Conservation (phyloP, 2,329 filamentous ascomycete species). For the Colletotrichum theobromicola region DNA sequence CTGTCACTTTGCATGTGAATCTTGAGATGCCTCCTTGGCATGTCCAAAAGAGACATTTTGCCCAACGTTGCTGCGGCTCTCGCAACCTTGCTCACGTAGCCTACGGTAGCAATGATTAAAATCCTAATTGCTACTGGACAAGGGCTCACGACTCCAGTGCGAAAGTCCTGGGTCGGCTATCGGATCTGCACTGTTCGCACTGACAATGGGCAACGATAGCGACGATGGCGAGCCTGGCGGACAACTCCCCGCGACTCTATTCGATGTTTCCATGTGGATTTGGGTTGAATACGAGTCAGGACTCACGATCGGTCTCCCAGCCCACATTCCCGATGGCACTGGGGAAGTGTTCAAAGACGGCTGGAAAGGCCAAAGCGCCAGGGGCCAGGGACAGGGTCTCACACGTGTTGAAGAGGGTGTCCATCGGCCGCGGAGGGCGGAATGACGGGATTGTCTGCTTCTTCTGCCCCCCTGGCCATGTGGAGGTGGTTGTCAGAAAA, state of each 20-base stretch:
- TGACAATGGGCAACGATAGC: background rate
- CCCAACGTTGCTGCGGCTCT: background rate
- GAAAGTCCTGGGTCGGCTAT: conserved; percentile 8
- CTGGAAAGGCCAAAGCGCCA: background rate
- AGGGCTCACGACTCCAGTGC: background rate
- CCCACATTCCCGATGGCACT: background rate
- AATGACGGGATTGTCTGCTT: background rate
- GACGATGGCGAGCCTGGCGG: background rate
- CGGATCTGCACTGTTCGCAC: conserved; percentile 17
- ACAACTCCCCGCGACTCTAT: background rate
- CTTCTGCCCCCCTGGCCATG: background rate
- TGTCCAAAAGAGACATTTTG: background rate
- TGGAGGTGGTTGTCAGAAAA: background rate
- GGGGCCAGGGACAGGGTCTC: background rate
- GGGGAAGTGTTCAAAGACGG: background rate
- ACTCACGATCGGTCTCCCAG: background rate
- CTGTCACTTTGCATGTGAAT: background rate
- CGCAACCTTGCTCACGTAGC: background rate
- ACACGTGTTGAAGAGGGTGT: background rate
- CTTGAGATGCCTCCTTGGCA: background rate
- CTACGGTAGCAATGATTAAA: background rate
- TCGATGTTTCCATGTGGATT: background rate
- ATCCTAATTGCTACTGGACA: background rate
- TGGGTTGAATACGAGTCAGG: background rate
- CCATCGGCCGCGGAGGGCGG: background rate